Conservation (phyloP, 495 filamentous ascomycete genomes). For the Aspergillus wentii region DNA sequence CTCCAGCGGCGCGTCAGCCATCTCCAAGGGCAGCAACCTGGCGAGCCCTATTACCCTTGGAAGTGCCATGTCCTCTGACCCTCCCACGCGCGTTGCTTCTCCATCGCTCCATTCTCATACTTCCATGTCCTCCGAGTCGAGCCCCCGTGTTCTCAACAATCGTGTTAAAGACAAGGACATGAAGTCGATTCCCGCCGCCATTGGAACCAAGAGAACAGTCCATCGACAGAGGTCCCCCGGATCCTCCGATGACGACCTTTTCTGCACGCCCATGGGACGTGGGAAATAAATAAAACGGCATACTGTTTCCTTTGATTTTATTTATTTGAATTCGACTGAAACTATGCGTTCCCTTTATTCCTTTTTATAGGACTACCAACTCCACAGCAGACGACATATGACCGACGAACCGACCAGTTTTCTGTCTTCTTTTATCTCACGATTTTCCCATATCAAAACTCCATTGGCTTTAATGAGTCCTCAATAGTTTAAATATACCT, state of each 20-base stretch:
- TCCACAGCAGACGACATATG: too few species aligned
- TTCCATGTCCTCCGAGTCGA: conserved; percentile 11
- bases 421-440: too few species aligned
- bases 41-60: conserved; percentile 11
- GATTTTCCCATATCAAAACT: too few species aligned
- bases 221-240: conserved; percentile 10
- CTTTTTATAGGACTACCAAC: too few species aligned
- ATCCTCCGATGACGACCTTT: conserved; percentile 15
- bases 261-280: conserved; percentile 4
- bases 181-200: conserved; percentile 6
- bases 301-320: neutral
- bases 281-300: neutral
- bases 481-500: conserved; percentile 15
- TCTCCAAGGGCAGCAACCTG: conserved; percentile 9
- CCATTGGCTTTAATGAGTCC: too few species aligned
- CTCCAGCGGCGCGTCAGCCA: conserved; percentile 8
- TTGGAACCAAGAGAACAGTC: conserved; percentile 9
- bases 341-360: conserved; percentile 5
- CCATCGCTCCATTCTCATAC: conserved; percentile 11
- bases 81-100: conserved; percentile 16
- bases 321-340: neutral
- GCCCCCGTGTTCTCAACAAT: conserved; percentile 8
- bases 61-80: conserved; percentile 6
- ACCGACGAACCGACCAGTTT: too few species aligned
- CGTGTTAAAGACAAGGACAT: conserved; percentile 7